Evolutionary conservation across 768 basidiomycete species (phyloP), one percentile per base, ranked within the genome.

Genomic region (Neoboletus subvelutipes): DNA sequence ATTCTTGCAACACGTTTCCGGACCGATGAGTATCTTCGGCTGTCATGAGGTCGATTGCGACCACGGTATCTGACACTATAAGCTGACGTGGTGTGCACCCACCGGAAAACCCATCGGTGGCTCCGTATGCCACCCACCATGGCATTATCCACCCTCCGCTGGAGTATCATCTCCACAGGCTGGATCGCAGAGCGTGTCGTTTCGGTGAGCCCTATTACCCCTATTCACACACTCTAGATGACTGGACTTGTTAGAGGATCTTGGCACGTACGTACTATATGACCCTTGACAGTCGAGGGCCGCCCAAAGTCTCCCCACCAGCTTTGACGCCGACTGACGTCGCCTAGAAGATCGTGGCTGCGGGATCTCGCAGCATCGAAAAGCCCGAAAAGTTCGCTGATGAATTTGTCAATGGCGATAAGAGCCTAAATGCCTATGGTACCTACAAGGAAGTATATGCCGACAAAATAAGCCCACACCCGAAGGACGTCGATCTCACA

Each of bases 201-300:
- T 46, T 74, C 71, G 68, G 80, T 78, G 40, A 57, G 70, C 48
- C n/a, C 7, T 20, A 17, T 22, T 17, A 9, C 17, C 26, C 34
- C 41, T 42, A 15, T 51, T 22, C 5, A 34, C 24, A 48, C 20
- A 50, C 24, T 28, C 20, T 31, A 31, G 54, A 31, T 36, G 18
- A 31, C 28, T 24, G 39, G 28, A 39, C 28, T 43, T 36, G 11
- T 47, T 33, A n/a, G 50, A 47, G n/a, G 40, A 47, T 22, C 28
- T 12, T 6, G 20, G 4, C 29, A 54, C 50, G 15, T 29, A 52
- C 15, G 26, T 22, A 15, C n/a, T 15, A 2, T 20, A 33, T 28
- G 36, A 20, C 36, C 22, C 20, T 33, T 33, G 7, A 18, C 28
- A 11, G 12, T 40, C n/a, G 3, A 54, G n/a, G 29, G 20, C 31